Base-by-base conservation (phyloP, 2,329 filamentous ascomycete species). In the Trichoderma pleuroti region DNA sequence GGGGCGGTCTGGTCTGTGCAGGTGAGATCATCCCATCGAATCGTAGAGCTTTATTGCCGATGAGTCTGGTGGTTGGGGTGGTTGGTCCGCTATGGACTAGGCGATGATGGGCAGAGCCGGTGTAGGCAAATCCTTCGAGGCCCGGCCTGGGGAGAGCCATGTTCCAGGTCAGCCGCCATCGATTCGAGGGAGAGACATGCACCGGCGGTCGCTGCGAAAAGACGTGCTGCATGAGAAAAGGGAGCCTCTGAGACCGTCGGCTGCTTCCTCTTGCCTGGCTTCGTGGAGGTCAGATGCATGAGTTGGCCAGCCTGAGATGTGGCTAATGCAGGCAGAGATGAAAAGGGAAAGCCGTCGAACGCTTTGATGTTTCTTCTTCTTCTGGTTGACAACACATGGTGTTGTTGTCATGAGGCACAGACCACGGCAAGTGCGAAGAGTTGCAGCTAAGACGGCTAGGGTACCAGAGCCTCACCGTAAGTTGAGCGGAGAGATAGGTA, bases 21-120 rank as follows among this genome's bases (percentile, higher is more conserved):
- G 46, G 56, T 61, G 56, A 68, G 65, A 68, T 68, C 65, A 68
- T 68, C 56, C 65, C 56, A 68, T 68, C 56, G 28, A 60, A 68
- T 68, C 65, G 65, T 61, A 32, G 60, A 61, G 65, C 56, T 30
- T 61, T 61, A 49, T 52, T 61, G 56, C 56, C 39, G 65, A 68
- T 68, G 34, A 59, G 57, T 24, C 42, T 61, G 65, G 65, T 61
- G 56, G 64, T 68, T 60, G 65, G 65, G 39, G 54, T 68, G 39
- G 56, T 68, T 68, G 65, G 65, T 59, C 64, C 36, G 36, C 54
- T 36, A 28, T 30, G n/a, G 39, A n/a, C 24, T 60, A 16, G 42
- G 24, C 30, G 64, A 59, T 49, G 54, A 68, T 57, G 56, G 65
- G 39, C 36, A 67, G 64, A 24, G 36, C 16, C 42, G 30, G 46